phyloP scores from a whole-genome alignment of 208 protist species.

The Acanthamoeba culbertsoni region DNA sequence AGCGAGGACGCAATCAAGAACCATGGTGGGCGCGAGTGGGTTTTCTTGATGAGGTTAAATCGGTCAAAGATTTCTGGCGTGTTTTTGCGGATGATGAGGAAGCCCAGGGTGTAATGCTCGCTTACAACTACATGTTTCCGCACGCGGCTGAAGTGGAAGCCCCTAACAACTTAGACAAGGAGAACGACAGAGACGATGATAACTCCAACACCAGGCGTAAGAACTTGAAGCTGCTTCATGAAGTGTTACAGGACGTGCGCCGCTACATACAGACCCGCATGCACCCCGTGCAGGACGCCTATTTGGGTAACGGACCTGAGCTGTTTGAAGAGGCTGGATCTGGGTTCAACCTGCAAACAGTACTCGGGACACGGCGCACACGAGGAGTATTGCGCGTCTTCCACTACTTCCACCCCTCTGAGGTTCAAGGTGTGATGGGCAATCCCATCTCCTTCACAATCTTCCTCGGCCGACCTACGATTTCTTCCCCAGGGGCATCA shows the following conservation, averaged over 20 bases:
- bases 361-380: neutral
- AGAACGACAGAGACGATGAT: neutral
- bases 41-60: neutral
- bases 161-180: neutral
- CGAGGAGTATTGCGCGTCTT: neutral
- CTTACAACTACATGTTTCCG: conserved; percentile 45
- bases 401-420: neutral
- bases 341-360: neutral
- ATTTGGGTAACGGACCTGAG: neutral
- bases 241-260: neutral
- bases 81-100: neutral
- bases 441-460: conserved; percentile 29
- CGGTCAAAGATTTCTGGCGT: neutral
- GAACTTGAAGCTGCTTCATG: neutral
- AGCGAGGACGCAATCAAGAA: neutral
- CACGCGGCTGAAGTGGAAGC: neutral
- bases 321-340: neutral
- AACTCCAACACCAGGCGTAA: neutral
- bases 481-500: neutral
- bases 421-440: neutral
- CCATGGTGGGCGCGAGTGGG: neutral
- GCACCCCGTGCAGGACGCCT: neutral
- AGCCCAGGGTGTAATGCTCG: neutral
- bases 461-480: neutral
- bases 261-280: neutral